Evolutionary conservation across 768 basidiomycete genomes (phyloP).

Genomic region (Mycena albidolilacea): DNA sequence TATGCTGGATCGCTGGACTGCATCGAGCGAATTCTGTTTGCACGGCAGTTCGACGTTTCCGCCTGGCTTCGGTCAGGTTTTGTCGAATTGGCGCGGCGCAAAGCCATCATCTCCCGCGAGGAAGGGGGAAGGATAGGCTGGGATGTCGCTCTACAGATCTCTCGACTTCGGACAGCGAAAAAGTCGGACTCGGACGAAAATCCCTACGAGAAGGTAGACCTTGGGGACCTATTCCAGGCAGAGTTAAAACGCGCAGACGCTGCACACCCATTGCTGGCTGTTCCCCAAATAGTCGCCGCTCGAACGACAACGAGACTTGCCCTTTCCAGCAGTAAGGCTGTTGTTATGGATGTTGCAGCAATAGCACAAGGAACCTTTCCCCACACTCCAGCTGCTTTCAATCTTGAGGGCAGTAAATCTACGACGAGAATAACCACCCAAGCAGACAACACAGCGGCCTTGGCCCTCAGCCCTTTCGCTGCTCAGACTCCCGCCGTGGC

Average conservation of each 20-base stretch:
- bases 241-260: conserved; percentile 25
- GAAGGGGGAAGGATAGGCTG: conserved; percentile 25
- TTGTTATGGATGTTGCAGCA: too few relatives aligned
- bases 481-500: too few relatives aligned
- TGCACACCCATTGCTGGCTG: conserved; percentile 1
- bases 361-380: too few relatives aligned
- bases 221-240: conserved; percentile 14
- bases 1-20: conserved; percentile 4
- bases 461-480: too few relatives aligned
- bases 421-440: too few relatives aligned
- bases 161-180: conserved; percentile 15
- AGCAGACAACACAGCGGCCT: too few relatives aligned
- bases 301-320: too few relatives aligned
- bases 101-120: neutral
- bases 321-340: too few relatives aligned
- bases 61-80: conserved; percentile 29
- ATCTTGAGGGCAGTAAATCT: too few relatives aligned
- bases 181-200: neutral
- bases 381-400: too few relatives aligned
- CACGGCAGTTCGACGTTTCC: conserved; percentile 22
- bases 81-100: conserved; percentile 21
- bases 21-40: conserved; percentile 22
- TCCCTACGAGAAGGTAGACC: neutral
- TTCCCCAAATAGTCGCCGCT: neutral
- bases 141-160: conserved; percentile 24